A percentile compares a stretch with the other conserved stretches of the same genome.
These are phyloP conservation scores for Epichloe uncinata DNA, from an alignment of 2,329 filamentous ascomycete genomes.

Conservation along the genomic window DNA sequence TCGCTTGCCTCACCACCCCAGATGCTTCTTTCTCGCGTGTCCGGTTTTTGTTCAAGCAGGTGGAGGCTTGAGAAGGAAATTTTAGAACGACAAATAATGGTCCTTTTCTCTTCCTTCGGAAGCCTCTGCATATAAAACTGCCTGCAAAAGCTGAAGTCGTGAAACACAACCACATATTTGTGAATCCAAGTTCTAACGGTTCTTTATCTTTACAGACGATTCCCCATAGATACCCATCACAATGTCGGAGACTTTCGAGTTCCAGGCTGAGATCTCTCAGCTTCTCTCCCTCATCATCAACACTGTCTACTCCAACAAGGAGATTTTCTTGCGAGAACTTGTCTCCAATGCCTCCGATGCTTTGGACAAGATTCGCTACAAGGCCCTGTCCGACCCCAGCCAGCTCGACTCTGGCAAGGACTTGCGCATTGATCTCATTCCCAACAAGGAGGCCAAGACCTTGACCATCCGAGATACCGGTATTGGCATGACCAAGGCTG, in stretches of 20 bases:
- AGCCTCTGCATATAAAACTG: background rate
- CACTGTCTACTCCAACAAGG: conserved; percentile 99
- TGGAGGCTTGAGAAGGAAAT: background rate
- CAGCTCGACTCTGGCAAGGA: conserved; percentile 98
- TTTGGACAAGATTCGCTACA: conserved; percentile 99
- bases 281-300: conserved; percentile 99
- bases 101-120: background rate
- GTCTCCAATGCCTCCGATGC: conserved; percentile 99
- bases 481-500: conserved; percentile 99
- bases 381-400: conserved; percentile 90
- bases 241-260: conserved; percentile 99
- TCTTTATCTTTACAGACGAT: conserved; percentile 8
- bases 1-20: background rate
- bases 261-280: conserved; percentile 99
- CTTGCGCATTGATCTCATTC: conserved; percentile 97
- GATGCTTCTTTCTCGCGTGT: background rate
- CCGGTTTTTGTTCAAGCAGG: background rate
- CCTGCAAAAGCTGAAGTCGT: background rate
- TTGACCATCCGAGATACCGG: conserved; percentile 93
- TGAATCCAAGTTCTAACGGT: background rate
- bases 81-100: background rate
- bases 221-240: conserved; percentile 33
- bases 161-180: background rate
- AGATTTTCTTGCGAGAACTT: conserved; percentile 97
- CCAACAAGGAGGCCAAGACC: conserved; percentile 94